These are phyloP conservation scores for Exsudoporus floridanus DNA, from an alignment of 1,284 basidiomycete species.

Conservation along the genomic window DNA sequence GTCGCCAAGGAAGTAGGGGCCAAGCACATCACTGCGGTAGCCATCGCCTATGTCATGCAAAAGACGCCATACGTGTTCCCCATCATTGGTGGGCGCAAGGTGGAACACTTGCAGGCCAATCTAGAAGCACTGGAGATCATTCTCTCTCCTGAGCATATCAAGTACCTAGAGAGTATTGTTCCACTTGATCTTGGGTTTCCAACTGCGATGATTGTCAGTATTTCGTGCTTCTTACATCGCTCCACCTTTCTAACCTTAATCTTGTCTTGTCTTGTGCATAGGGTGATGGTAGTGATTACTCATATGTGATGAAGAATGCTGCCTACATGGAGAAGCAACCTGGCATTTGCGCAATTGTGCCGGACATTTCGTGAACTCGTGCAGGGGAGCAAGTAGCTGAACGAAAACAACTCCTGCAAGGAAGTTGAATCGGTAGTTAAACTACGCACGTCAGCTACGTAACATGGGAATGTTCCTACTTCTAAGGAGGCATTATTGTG, in stretches of 20 bases:
- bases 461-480: too few species aligned
- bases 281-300: slow-evolving; percentile 27
- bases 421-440: too few species aligned
- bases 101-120: neutral
- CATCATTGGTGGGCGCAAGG: neutral
- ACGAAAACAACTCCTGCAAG: too few species aligned
- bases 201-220: slow-evolving; percentile 37
- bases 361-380: neutral
- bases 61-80: neutral
- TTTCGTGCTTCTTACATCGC: slow-evolving; percentile 16
- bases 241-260: slow-evolving; percentile 19
- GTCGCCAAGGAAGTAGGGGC: slow-evolving; percentile 5
- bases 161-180: slow-evolving; percentile 18
- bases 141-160: neutral
- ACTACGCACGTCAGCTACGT: too few species aligned
- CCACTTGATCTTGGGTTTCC: slow-evolving; percentile 48
- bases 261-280: slow-evolving; percentile 2
- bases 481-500: too few species aligned
- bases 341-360: slow-evolving; percentile 11
- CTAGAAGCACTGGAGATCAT: neutral
- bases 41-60: slow-evolving; percentile 50
- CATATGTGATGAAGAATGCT: slow-evolving; percentile 8
- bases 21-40: slow-evolving; percentile 27
- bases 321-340: slow-evolving; percentile 29
- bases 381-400: too few species aligned